A percentile compares a stretch with the other conserved stretches of the same genome.
These are phyloP conservation scores for Scheffersomyces coipomensis DNA, from an alignment of 805 yeast species.

Conservation along the genomic window DNA sequence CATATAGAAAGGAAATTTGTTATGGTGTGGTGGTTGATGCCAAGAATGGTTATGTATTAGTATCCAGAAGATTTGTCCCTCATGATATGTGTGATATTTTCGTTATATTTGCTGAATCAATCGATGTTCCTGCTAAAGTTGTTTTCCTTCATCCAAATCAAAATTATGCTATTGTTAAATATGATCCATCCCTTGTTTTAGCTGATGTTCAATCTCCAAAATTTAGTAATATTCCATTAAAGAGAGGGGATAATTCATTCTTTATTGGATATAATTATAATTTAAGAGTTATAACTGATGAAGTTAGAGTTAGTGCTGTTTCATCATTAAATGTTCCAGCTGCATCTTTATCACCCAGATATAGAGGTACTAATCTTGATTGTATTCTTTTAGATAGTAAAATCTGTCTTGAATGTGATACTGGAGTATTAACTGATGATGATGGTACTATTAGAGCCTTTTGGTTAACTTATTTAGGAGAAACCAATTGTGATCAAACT, in stretches of 20 bases:
- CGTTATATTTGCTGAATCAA: slow-evolving; percentile 82
- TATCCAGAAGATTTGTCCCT: slow-evolving; percentile 76
- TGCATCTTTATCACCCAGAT: slow-evolving; percentile 68
- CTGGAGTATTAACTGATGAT: slow-evolving; percentile 75
- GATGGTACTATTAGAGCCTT: slow-evolving; percentile 81
- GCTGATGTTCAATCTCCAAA: slow-evolving; percentile 73
- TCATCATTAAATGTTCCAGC: slow-evolving; percentile 73
- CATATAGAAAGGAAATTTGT: slow-evolving; percentile 58
- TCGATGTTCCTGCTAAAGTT: slow-evolving; percentile 76
- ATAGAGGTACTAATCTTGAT: slow-evolving; percentile 82
- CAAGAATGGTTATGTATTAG: slow-evolving; percentile 72
- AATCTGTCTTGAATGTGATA: slow-evolving; percentile 67
- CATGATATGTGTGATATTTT: slow-evolving; percentile 77
- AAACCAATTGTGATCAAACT: slow-evolving; percentile 48
- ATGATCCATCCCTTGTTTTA: slow-evolving; percentile 70
- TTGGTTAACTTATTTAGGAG: slow-evolving; percentile 85
- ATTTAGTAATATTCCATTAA: slow-evolving; percentile 53
- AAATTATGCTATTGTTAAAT: slow-evolving; percentile 79
- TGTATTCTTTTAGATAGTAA: slow-evolving; percentile 73
- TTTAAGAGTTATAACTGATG: slow-evolving; percentile 67
- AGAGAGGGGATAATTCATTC: slow-evolving; percentile 72
- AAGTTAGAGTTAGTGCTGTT: slow-evolving; percentile 74
- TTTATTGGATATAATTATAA: slow-evolving; percentile 80
- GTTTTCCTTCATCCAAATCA: slow-evolving; percentile 84
- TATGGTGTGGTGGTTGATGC: slow-evolving; percentile 85